Evolutionary conservation across 2,329 filamentous ascomycete species (phyloP).

Genomic region (Trichoderma sp.): DNA sequence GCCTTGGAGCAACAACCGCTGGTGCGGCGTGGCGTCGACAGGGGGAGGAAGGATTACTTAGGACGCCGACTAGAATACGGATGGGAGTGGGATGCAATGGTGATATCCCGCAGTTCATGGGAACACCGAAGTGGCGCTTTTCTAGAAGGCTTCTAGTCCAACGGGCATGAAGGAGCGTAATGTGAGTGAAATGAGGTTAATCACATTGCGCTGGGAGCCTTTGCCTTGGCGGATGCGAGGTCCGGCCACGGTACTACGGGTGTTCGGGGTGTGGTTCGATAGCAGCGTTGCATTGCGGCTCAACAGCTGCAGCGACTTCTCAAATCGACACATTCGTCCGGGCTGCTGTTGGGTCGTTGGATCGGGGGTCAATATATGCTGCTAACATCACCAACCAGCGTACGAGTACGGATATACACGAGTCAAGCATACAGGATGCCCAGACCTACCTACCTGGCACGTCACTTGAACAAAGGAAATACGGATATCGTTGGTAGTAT

Average conservation of each 20-base stretch:
- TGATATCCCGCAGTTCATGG: neutral
- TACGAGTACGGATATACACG: neutral
- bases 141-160: conserved; percentile 14
- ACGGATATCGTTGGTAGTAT: conserved; percentile 1
- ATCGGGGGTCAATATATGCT: neutral
- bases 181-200: conserved; percentile 14
- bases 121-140: neutral
- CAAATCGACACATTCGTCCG: conserved; percentile 7
- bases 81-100: neutral
- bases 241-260: neutral
- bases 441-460: neutral
- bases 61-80: neutral
- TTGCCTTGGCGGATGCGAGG: neutral
- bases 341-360: conserved; percentile 11
- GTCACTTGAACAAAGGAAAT: neutral
- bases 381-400: neutral
- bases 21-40: conserved; percentile 8
- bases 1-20: neutral
- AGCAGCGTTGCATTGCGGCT: conserved; percentile 3
- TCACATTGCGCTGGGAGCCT: neutral
- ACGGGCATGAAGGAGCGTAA: conserved; percentile 9
- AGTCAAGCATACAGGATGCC: neutral
- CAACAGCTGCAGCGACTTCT: conserved; percentile 9
- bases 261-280: neutral
- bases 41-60: neutral